Conservation (phyloP, 2,329 filamentous ascomycete genomes). For the Fusarium sororula region DNA sequence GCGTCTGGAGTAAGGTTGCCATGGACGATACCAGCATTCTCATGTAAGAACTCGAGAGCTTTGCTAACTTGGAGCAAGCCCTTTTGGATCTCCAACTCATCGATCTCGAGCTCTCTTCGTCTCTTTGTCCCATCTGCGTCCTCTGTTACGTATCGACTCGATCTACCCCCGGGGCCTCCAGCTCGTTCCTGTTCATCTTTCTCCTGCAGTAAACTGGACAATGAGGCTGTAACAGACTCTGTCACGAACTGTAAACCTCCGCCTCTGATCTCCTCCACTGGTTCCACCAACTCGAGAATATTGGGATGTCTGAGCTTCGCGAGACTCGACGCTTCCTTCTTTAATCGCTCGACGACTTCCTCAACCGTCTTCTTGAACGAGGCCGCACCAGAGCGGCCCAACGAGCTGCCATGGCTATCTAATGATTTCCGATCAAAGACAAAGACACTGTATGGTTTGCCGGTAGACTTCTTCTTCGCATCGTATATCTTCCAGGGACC, state of each 20-base stretch:
- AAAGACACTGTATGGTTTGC: slow-evolving; percentile 89
- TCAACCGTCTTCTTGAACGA: slow-evolving; percentile 84
- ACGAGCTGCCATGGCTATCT: slow-evolving; percentile 62
- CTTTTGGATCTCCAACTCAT: slow-evolving; percentile 98
- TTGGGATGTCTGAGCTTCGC: slow-evolving; percentile 91
- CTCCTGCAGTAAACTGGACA: slow-evolving; percentile 82
- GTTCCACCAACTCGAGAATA: slow-evolving; percentile 91
- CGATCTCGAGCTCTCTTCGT: slow-evolving; percentile 87
- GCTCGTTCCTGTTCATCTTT: slow-evolving; percentile 87
- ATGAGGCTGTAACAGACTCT: slow-evolving; percentile 88
- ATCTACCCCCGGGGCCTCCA: slow-evolving; percentile 73
- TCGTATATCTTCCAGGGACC: slow-evolving; percentile 98
- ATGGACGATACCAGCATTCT: slow-evolving; percentile 93
- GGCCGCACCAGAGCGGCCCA: slow-evolving; percentile 60
- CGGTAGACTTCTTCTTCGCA: slow-evolving; percentile 94
- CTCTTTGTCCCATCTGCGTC: slow-evolving; percentile 77
- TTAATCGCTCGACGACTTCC: slow-evolving; percentile 89
- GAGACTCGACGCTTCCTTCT: slow-evolving; percentile 89
- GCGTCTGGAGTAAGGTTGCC: slow-evolving; percentile 94
- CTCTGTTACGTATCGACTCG: slow-evolving; percentile 83
- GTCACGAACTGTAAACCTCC: slow-evolving; percentile 96
- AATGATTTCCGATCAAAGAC: slow-evolving; percentile 92
- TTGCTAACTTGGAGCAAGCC: slow-evolving; percentile 92
- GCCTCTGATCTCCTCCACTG: slow-evolving; percentile 90
- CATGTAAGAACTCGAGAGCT: slow-evolving; percentile 92